phyloP scores from a whole-genome alignment of 2,329 filamentous ascomycete genomes.

The Fusarium nisikadoi region DNA sequence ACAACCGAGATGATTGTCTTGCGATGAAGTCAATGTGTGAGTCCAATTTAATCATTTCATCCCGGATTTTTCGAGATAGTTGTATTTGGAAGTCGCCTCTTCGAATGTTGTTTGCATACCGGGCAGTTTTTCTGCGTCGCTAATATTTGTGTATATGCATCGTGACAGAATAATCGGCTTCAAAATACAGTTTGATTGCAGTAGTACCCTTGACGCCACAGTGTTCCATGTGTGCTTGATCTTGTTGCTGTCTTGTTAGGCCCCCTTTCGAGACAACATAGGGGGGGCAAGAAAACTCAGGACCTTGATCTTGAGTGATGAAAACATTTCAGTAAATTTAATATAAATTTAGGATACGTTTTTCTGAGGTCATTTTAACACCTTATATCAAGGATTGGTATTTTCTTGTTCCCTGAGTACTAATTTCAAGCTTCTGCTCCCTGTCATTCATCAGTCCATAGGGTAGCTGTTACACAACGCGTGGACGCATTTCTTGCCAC shows the following conservation, averaged over 20 bases:
- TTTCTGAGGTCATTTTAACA: too few species aligned
- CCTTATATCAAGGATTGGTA: too few species aligned
- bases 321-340: too few species aligned
- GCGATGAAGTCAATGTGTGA: not conserved
- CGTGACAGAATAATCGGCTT: not conserved
- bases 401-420: not conserved
- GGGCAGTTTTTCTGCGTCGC: not conserved
- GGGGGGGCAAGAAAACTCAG: too few species aligned
- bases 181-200: not conserved
- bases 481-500: not conserved
- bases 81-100: not conserved
- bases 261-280: not conserved
- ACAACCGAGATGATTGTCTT: slow-evolving; percentile 32
- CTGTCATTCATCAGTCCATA: not conserved
- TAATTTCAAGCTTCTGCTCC: not conserved
- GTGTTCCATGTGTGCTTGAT: not conserved
- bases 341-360: too few species aligned
- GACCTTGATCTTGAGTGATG: too few species aligned
- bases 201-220: slow-evolving; percentile 21
- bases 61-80: not conserved
- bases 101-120: not conserved
- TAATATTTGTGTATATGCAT: not conserved
- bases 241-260: not conserved
- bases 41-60: not conserved
- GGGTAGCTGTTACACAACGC: not conserved